phyloP scores from a whole-genome alignment of 176 grass and related monocot species.

The Bonia amplexicaulis region DNA sequence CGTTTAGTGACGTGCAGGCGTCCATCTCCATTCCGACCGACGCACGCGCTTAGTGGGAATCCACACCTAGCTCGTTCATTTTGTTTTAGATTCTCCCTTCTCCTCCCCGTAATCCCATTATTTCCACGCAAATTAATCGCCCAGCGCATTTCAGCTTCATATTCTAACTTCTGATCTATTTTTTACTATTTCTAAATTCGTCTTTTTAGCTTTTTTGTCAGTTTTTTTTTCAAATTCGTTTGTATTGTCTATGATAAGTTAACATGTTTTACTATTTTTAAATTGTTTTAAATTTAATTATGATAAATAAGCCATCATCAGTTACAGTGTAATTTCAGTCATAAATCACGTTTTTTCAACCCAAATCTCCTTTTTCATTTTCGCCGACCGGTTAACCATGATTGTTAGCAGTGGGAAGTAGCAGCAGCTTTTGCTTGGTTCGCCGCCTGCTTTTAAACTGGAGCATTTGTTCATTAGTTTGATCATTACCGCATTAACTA shows the following conservation, averaged over 20 bases:
- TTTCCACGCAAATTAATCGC: neutral
- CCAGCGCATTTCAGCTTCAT: accelerated
- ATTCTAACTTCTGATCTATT: no score
- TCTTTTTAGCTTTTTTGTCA: no score
- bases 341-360: no score
- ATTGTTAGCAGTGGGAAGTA: neutral
- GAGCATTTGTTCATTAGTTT: neutral
- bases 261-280: no score
- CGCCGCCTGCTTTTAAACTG: neutral
- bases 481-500: neutral
- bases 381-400: constrained; percentile 2
- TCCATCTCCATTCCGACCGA: neutral
- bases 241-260: no score
- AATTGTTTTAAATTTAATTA: no score
- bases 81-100: neutral
- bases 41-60: constrained; percentile 45
- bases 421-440: neutral
- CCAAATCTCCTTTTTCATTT: neutral
- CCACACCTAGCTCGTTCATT: neutral
- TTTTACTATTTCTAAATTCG: no score
- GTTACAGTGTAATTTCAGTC: no score
- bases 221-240: no score
- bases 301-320: no score
- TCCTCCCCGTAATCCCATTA: neutral
- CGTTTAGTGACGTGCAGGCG: constrained; percentile 40